Evolutionary conservation across 192 early-diverging fungal genomes (phyloP).

Genomic region (Mortierella hygrophila): DNA sequence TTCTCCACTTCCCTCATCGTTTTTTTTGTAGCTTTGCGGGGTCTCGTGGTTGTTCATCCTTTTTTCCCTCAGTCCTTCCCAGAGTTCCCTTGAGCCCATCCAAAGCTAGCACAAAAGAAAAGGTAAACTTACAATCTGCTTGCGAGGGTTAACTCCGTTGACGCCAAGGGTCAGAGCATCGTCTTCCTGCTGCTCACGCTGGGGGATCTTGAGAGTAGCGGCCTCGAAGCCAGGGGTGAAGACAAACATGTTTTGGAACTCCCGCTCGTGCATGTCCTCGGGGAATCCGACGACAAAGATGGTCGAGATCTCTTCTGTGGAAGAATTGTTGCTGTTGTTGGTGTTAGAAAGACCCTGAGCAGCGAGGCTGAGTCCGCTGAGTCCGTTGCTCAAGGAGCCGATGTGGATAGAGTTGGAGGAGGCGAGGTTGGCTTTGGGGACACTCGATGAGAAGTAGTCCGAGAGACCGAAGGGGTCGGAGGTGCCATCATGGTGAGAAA

Average conservation of each 20-base stretch:
- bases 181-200: slow-evolving; percentile 72
- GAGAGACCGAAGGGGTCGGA: slow-evolving; percentile 55
- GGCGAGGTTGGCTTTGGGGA: slow-evolving; percentile 27
- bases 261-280: slow-evolving; percentile 98
- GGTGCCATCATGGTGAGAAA: slow-evolving; percentile 17
- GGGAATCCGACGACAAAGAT: slow-evolving; percentile 99
- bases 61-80: not conserved
- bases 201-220: slow-evolving; percentile 93
- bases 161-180: slow-evolving; percentile 60
- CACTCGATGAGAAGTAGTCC: slow-evolving; percentile 50
- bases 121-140: slow-evolving; percentile 87
- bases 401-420: slow-evolving; percentile 40
- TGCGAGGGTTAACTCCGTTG: slow-evolving; percentile 69
- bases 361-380: slow-evolving; percentile 38
- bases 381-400: slow-evolving; percentile 37
- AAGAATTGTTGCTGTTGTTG: slow-evolving; percentile 7
- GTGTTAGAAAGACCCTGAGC: slow-evolving; percentile 3
- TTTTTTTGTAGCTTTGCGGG: not conserved
- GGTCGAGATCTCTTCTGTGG: slow-evolving; percentile 93
- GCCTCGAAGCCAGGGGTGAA: slow-evolving; percentile 98
- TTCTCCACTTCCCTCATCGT: not conserved
- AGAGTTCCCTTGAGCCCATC: not conserved
- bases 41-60: not conserved
- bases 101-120: slow-evolving; percentile 10
- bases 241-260: slow-evolving; percentile 99